phyloP scores from a whole-genome alignment of 2,329 filamentous ascomycete genomes.

The Nannizzia gypsea region DNA sequence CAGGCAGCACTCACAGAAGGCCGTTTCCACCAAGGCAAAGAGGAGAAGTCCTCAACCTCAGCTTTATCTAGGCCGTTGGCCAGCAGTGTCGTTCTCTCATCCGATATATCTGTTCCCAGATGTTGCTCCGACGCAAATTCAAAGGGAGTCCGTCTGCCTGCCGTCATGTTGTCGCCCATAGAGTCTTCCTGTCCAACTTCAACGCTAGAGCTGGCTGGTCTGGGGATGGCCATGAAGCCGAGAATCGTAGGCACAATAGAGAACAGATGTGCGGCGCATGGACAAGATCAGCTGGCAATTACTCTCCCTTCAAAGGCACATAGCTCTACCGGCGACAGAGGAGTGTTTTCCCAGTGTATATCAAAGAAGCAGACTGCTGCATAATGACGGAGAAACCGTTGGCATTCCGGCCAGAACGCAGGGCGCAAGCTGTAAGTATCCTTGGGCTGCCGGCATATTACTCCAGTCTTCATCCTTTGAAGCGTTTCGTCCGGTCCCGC shows the following conservation, averaged over 20 bases:
- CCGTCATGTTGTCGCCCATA: neutral
- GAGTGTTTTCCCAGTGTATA: neutral
- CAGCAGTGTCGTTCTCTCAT: constrained; percentile 10
- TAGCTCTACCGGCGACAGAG: neutral
- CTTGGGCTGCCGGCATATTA: neutral
- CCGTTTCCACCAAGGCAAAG: constrained; percentile 32
- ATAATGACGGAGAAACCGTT: neutral
- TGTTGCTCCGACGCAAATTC: neutral
- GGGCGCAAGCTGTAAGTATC: neutral
- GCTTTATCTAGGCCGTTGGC: neutral
- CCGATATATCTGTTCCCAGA: neutral
- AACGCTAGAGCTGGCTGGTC: neutral
- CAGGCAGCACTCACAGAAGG: constrained; percentile 35
- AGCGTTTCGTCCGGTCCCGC: neutral
- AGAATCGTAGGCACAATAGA: neutral
- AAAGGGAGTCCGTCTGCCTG: neutral
- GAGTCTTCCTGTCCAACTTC: neutral
- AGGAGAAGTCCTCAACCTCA: constrained; percentile 2
- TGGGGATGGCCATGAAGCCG: neutral
- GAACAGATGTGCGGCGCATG: neutral
- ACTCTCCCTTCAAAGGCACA: neutral
- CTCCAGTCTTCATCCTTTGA: neutral
- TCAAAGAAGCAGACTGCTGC: neutral
- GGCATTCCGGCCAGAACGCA: neutral
- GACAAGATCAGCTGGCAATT: neutral